Evolutionary conservation across 768 basidiomycete species (phyloP), one percentile per base, ranked within the genome.

Genomic region (Xerocomus brunneocitrinus): DNA sequence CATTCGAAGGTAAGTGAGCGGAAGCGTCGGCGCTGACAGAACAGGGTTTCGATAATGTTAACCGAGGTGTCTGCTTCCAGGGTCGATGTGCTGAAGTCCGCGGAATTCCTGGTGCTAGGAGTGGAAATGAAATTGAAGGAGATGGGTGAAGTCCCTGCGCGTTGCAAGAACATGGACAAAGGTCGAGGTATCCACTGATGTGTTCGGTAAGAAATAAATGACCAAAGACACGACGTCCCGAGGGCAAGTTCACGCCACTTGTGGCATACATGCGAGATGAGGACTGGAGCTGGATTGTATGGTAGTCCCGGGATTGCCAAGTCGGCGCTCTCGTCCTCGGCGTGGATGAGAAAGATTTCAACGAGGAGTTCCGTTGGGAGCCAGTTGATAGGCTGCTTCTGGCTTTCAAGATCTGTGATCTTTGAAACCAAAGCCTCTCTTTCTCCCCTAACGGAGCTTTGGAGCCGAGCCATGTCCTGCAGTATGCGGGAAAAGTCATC

Each of bases 211-310:
- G 61, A 65, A 27, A 79, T 63, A 31, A 60, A 63, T 7, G 75
- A 68, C 81, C 81, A 83, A 19, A 83, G 69, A 7, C 58, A 50
- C 4, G 79, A 70, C 6, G 74, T 75, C 16, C 63, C 57, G 22
- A 82, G 65, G 5, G 74, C 72, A 28, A 80, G 65, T 28, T 58
- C 60, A 14, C 81, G 76, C 81, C 81, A 83, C 53, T 68, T 69
- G 45, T 66, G 71, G 60, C 75, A 81, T 28, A 80, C 76, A 50
- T 80, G 79, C 0, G 79, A 79, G 50, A 80, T 56, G 42, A 68
- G 46, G 31, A 79, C 63, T 3, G 77, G 69, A 13, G 73, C 65
- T 35, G 65, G 58, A 55, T 70, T 70, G 53, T 57, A 68, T 28
- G 63, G 48, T 36, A 67, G 56, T 47, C 63, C 65, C 19, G 8